Percentiles rank a stretch among this genome's conserved stretches.
phyloP scores from a whole-genome alignment of 192 early-diverging fungal genomes.

The Coemansia sp. region DNA sequence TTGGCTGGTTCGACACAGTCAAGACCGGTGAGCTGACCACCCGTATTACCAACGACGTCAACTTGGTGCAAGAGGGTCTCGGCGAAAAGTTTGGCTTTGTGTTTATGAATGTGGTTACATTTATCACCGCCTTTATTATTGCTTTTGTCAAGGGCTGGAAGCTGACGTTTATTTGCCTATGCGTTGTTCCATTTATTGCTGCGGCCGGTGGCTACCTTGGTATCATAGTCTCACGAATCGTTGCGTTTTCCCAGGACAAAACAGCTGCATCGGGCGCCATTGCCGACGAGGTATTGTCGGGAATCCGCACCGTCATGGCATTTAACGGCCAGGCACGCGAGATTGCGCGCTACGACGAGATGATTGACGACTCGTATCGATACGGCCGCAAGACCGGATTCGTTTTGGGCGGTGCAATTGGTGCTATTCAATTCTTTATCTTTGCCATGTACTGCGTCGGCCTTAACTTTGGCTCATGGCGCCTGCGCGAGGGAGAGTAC shows the following conservation, averaged over 20 bases:
- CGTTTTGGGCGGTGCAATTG: constrained; percentile 66
- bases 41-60: constrained; percentile 81
- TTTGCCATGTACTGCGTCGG: constrained; percentile 74
- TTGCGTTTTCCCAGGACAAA: constrained; percentile 58
- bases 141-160: constrained; percentile 82
- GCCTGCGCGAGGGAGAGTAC: constrained; percentile 54
- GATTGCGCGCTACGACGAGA: constrained; percentile 59
- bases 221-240: constrained; percentile 44
- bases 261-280: constrained; percentile 82
- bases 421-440: constrained; percentile 68
- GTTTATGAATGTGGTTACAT: constrained; percentile 64
- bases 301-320: constrained; percentile 80
- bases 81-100: constrained; percentile 79
- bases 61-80: constrained; percentile 84
- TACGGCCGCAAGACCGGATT: constrained; percentile 63
- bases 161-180: constrained; percentile 76
- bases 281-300: constrained; percentile 78
- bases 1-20: constrained; percentile 81
- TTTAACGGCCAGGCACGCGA: constrained; percentile 82
- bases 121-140: constrained; percentile 72
- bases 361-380: constrained; percentile 66
- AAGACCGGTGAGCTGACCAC: constrained; percentile 80
- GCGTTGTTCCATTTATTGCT: constrained; percentile 73
- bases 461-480: constrained; percentile 73
- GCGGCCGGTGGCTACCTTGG: constrained; percentile 55